Percentiles rank a stretch among this genome's conserved stretches.
Evolutionary conservation across 768 basidiomycete genomes (phyloP).

Genomic region (Gelatoporia subvermispora): DNA sequence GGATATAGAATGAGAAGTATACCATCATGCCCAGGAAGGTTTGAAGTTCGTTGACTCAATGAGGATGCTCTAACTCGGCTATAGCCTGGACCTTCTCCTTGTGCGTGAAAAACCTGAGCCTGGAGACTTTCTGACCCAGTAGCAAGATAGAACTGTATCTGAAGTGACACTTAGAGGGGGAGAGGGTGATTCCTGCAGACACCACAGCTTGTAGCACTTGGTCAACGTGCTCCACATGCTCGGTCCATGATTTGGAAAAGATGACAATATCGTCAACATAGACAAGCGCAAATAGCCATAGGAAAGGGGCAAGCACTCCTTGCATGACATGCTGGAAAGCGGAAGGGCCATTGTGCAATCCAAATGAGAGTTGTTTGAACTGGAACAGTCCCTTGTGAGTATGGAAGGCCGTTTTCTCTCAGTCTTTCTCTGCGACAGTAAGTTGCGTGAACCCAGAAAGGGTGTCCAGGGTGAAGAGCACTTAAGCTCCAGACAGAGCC

Average conservation of each 20-base stretch:
- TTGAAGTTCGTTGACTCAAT: no score
- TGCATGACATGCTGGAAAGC: no score
- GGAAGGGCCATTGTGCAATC: not conserved
- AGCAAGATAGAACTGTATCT: no score
- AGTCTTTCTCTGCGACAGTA: constrained; percentile 22
- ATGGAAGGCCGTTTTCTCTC: constrained; percentile 33
- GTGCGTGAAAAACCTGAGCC: no score
- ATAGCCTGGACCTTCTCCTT: no score
- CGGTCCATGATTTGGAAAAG: constrained; percentile 13
- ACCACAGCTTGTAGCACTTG: constrained; percentile 16
- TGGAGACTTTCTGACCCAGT: no score
- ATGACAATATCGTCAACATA: constrained; percentile 18
- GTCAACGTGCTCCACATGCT: constrained; percentile 14
- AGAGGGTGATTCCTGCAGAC: no score
- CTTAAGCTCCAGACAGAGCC: constrained; percentile 20
- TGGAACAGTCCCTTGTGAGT: constrained; percentile 36
- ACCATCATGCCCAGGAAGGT: no score
- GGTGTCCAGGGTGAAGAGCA: constrained; percentile 31
- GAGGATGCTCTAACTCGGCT: no score
- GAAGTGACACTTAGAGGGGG: no score
- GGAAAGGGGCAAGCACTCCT: not conserved
- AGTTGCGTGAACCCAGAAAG: constrained; percentile 38
- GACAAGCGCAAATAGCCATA: constrained; percentile 2
- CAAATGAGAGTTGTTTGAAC: constrained; percentile 28
- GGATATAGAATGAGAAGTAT: no score